Conservation (phyloP, 306 rosid genomes). For the Heteromeles arbutifolia region DNA sequence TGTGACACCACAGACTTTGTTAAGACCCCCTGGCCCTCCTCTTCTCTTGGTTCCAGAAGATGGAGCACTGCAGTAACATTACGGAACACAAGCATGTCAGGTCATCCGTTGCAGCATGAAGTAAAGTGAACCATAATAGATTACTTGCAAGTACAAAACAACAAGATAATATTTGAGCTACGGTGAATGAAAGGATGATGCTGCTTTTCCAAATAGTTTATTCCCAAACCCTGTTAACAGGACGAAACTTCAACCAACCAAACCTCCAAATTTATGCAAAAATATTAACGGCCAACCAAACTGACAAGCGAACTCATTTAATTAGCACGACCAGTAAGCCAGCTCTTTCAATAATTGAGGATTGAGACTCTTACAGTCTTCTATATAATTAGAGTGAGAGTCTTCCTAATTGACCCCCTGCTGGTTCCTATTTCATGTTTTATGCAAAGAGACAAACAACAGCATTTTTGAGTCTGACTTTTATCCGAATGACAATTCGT, state of each 20-base stretch:
- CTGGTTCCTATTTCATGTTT: not conserved
- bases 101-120: not conserved
- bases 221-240: not conserved
- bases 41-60: conserved; percentile 47
- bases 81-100: not conserved
- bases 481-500: not conserved
- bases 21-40: conserved; percentile 74
- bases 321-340: not conserved
- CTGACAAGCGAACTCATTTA: not conserved
- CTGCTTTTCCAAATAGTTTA: not conserved
- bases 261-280: not conserved
- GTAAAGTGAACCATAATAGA: not conserved
- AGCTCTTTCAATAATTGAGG: not conserved
- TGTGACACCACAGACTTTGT: conserved; percentile 74
- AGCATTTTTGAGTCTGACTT: not conserved
- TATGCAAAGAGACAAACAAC: not conserved
- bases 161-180: not conserved
- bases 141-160: not conserved
- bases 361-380: too few relatives aligned
- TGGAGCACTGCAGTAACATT: conserved; percentile 35
- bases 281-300: not conserved
- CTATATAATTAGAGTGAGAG: not conserved
- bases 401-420: not conserved
- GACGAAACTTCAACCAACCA: not conserved
- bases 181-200: not conserved